These are phyloP conservation scores for Helotiales sp. DNA, from an alignment of 2,329 filamentous ascomycete species.

Conservation along the genomic window DNA sequence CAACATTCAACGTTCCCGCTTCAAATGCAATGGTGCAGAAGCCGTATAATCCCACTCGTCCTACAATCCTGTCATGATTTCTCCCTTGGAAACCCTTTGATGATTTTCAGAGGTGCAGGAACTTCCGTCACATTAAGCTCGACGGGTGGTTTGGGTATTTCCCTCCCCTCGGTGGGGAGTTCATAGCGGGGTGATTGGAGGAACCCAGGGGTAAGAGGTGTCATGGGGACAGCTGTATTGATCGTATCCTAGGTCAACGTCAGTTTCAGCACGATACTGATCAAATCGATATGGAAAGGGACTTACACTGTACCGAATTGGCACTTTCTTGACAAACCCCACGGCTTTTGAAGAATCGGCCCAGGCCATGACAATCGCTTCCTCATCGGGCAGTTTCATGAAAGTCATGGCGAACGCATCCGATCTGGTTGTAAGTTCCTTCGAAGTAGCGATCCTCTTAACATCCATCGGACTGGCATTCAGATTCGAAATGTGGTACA, in stretches of 20 bases:
- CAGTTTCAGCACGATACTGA: not conserved
- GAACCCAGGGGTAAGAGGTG: conserved; percentile 16
- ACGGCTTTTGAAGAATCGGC: conserved; percentile 44
- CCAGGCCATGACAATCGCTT: conserved; percentile 48
- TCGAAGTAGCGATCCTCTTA: conserved; percentile 44
- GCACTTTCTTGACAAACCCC: conserved; percentile 45
- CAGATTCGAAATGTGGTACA: conserved; percentile 47
- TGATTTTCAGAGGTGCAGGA: conserved; percentile 19
- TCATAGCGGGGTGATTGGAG: conserved; percentile 20
- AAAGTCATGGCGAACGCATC: conserved; percentile 48
- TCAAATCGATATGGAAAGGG: not conserved
- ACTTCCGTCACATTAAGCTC: conserved; percentile 19
- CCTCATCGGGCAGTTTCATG: conserved; percentile 47
- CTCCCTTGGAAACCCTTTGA: conserved; percentile 10
- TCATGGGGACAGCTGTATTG: conserved; percentile 15
- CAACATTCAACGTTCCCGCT: not conserved
- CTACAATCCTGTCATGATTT: not conserved
- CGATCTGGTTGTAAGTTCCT: conserved; percentile 47
- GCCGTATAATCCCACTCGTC: too few species aligned
- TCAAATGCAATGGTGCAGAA: not conserved
- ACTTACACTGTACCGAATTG: conserved; percentile 30
- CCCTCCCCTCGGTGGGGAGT: conserved; percentile 26
- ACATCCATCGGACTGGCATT: conserved; percentile 48
- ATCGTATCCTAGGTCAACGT: not conserved
- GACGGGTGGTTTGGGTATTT: conserved; percentile 23